Evolutionary conservation across 2,329 filamentous ascomycete genomes (phyloP).

Genomic region (Aspergillus sp.): DNA sequence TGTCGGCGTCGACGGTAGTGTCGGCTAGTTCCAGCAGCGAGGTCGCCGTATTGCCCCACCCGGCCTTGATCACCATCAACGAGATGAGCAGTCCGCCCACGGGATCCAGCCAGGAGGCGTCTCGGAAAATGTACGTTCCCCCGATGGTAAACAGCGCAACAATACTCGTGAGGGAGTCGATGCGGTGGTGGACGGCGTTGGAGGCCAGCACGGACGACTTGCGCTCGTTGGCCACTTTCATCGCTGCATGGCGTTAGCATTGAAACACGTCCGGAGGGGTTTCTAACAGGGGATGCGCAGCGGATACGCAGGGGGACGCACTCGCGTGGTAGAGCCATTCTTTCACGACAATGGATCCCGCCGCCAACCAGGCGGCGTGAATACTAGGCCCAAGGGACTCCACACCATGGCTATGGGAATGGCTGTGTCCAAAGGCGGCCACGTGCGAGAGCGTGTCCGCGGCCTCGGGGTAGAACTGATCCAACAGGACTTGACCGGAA

Average conservation of each 20-base stretch:
- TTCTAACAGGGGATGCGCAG: not conserved
- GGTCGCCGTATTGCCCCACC: slow-evolving; percentile 77
- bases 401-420: slow-evolving; percentile 55
- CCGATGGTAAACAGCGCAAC: slow-evolving; percentile 87
- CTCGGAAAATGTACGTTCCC: slow-evolving; percentile 79
- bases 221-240: slow-evolving; percentile 91
- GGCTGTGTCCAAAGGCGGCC: slow-evolving; percentile 51
- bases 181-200: slow-evolving; percentile 92
- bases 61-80: slow-evolving; percentile 86
- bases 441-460: slow-evolving; percentile 48
- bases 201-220: slow-evolving; percentile 95
- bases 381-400: slow-evolving; percentile 70
- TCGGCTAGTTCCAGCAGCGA: slow-evolving; percentile 90
- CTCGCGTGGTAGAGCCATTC: slow-evolving; percentile 97
- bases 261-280: not conserved
- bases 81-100: slow-evolving; percentile 92
- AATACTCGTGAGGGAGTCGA: slow-evolving; percentile 92
- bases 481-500: slow-evolving; percentile 66
- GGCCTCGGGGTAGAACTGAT: slow-evolving; percentile 68
- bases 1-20: slow-evolving; percentile 78
- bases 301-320: slow-evolving; percentile 62
- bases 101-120: slow-evolving; percentile 90
- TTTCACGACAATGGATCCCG: slow-evolving; percentile 84
- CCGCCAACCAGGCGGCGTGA: slow-evolving; percentile 92
- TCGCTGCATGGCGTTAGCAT: slow-evolving; percentile 54